These are phyloP conservation scores for Cladosporium sphaerospermum DNA, from an alignment of 2,329 filamentous ascomycete species.

Conservation along the genomic window DNA sequence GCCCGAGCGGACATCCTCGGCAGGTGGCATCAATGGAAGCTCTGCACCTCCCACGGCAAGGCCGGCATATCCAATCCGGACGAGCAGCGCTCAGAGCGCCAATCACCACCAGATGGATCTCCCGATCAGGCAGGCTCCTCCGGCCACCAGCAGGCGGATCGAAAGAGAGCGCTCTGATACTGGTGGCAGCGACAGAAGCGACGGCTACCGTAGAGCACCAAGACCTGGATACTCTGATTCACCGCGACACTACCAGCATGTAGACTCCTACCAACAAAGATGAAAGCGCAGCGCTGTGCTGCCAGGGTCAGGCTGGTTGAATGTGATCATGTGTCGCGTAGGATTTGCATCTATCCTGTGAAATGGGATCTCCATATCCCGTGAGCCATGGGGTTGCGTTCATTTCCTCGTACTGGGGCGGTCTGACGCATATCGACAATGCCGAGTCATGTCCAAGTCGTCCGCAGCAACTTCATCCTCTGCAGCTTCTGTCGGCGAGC, in stretches of 20 bases:
- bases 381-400: too few species aligned
- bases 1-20: slow-evolving; percentile 23
- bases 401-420: too few species aligned
- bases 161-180: slow-evolving; percentile 23
- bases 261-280: slow-evolving; percentile 10
- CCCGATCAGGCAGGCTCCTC: slow-evolving; percentile 41
- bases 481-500: neutral
- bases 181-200: slow-evolving; percentile 22
- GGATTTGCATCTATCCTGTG: too few species aligned
- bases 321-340: too few species aligned
- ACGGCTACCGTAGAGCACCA: slow-evolving; percentile 21
- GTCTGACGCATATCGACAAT: neutral
- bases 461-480: neutral
- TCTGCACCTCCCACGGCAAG: slow-evolving; percentile 24
- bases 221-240: slow-evolving; percentile 5
- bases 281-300: neutral
- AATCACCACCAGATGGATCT: slow-evolving; percentile 33
- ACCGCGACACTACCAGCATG: slow-evolving; percentile 9
- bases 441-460: slow-evolving; percentile 7
- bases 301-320: too few species aligned
- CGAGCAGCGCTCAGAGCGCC: slow-evolving; percentile 33
- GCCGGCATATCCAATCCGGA: slow-evolving; percentile 37
- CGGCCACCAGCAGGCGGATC: slow-evolving; percentile 13
- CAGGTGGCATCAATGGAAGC: slow-evolving; percentile 25
- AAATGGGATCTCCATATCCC: too few species aligned